Evolutionary conservation across 1,284 basidiomycete species (phyloP).

Genomic region (Papiliotrema nemorosa): DNA sequence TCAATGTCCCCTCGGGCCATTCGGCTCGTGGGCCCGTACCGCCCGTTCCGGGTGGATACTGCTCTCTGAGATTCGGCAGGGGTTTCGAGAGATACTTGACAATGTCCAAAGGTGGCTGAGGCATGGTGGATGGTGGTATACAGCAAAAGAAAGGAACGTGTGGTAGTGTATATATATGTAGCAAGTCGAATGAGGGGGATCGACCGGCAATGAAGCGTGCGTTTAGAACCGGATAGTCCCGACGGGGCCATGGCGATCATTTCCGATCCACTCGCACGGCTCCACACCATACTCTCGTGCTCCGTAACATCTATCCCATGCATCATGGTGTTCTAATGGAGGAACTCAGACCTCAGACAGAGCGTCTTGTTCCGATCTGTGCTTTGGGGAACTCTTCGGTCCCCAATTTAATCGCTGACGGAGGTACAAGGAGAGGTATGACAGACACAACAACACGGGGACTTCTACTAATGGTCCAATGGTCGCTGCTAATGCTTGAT

Average conservation of each 20-base stretch:
- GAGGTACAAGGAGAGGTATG: conserved; percentile 65
- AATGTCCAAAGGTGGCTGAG: conserved; percentile 48
- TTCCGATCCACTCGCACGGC: too few relatives aligned
- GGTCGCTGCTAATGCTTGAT: conserved; percentile 72
- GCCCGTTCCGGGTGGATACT: conserved; percentile 48
- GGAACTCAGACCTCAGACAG: too few relatives aligned
- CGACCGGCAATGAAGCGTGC: neutral
- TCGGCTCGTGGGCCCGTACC: conserved; percentile 43
- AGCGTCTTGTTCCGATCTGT: too few relatives aligned
- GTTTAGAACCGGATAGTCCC: neutral
- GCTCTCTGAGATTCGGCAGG: conserved; percentile 38
- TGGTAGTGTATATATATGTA: neutral
- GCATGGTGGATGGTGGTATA: conserved; percentile 32
- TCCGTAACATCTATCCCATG: too few relatives aligned
- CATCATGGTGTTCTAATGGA: too few relatives aligned
- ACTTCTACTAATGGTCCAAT: conserved; percentile 70
- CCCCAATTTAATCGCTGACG: conserved; percentile 55
- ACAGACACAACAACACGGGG: conserved; percentile 68
- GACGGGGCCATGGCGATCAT: neutral
- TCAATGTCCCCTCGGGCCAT: conserved; percentile 41
- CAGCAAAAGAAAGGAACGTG: neutral
- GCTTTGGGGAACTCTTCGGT: too few relatives aligned
- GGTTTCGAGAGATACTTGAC: conserved; percentile 42
- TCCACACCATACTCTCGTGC: too few relatives aligned
- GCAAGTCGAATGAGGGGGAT: too few relatives aligned